These are phyloP conservation scores for Eimeria brunetti DNA, from an alignment of 169 alveolate species.

Conservation along the genomic window DNA sequence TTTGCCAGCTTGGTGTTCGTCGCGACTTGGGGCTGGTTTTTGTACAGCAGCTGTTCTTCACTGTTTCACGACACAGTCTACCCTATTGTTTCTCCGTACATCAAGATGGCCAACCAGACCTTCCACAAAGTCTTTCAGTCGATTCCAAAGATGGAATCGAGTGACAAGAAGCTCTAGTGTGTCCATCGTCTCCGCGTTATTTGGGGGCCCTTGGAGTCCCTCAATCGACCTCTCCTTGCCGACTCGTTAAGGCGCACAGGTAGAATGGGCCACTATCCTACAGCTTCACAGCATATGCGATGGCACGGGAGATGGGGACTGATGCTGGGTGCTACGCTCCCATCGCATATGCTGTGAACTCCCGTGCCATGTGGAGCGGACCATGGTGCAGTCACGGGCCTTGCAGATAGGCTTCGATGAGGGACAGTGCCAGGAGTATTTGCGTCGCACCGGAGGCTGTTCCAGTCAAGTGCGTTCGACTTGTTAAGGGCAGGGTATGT, in stretches of 20 bases:
- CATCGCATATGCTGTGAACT: too few species aligned
- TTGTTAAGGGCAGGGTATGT: background rate
- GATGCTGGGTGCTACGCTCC: too few species aligned
- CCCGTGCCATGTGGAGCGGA: background rate
- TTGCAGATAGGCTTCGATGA: background rate
- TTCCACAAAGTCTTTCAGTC: conserved; percentile 33
- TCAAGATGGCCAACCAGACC: conserved; percentile 47
- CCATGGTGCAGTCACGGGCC: background rate
- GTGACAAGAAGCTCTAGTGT: conserved; percentile 42
- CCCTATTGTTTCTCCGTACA: conserved; percentile 71
- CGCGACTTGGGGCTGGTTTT: conserved; percentile 54
- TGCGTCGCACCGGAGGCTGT: background rate
- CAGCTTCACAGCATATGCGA: background rate
- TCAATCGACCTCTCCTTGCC: background rate
- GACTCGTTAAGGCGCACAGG: background rate
- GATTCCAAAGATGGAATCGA: conserved; percentile 69
- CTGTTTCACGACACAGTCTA: conserved; percentile 19
- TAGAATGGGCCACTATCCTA: background rate
- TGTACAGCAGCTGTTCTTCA: conserved; percentile 41
- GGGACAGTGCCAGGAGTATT: background rate
- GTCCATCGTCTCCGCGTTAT: background rate
- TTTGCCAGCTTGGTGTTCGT: conserved; percentile 65
- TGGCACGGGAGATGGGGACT: too few species aligned
- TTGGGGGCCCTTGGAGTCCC: conserved; percentile 12
- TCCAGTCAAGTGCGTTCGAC: background rate